These are phyloP conservation scores for Scutellaria minor DNA, from an alignment of 257 asterid species.

Conservation along the genomic window DNA sequence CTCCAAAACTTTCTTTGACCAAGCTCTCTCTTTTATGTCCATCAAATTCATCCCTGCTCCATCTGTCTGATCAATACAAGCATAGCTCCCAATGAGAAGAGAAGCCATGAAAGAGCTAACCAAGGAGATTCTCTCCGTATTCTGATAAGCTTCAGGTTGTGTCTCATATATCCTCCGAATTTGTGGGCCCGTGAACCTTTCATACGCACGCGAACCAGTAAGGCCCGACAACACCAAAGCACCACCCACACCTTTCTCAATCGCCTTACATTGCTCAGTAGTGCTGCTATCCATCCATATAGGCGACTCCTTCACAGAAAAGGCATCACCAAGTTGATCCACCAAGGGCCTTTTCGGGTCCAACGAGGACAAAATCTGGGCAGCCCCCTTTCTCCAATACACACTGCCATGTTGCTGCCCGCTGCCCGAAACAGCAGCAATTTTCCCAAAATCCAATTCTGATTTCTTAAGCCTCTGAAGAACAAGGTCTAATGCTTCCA, in stretches of 20 bases:
- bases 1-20: conserved; percentile 76
- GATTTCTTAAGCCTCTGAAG: conserved; percentile 70
- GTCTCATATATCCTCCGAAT: conserved; percentile 78
- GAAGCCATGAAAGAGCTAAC: conserved; percentile 99
- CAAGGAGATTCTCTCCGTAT: conserved; percentile 85
- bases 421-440: conserved; percentile 90
- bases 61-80: conserved; percentile 90
- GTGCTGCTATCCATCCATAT: conserved; percentile 98
- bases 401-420: conserved; percentile 99
- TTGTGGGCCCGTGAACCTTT: conserved; percentile 93
- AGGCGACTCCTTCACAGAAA: conserved; percentile 85
- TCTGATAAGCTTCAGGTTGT: conserved; percentile 60
- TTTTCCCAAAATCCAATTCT: conserved; percentile 60
- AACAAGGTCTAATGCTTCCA: conserved; percentile 83
- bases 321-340: conserved; percentile 69
- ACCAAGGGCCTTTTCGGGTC: conserved; percentile 53
- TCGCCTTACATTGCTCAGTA: conserved; percentile 73
- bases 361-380: conserved; percentile 52
- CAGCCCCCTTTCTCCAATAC: conserved; percentile 86
- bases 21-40: conserved; percentile 81
- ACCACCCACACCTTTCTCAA: conserved; percentile 87
- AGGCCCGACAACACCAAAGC: conserved; percentile 76
- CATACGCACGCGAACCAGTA: conserved; percentile 89
- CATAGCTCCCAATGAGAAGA: conserved; percentile 72
- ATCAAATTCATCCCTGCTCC: conserved; percentile 98